A percentile compares a stretch with the other conserved stretches of the same genome.
Conservation (phyloP, 1,284 basidiomycete species). For the Ustanciosporium gigantosporum region DNA sequence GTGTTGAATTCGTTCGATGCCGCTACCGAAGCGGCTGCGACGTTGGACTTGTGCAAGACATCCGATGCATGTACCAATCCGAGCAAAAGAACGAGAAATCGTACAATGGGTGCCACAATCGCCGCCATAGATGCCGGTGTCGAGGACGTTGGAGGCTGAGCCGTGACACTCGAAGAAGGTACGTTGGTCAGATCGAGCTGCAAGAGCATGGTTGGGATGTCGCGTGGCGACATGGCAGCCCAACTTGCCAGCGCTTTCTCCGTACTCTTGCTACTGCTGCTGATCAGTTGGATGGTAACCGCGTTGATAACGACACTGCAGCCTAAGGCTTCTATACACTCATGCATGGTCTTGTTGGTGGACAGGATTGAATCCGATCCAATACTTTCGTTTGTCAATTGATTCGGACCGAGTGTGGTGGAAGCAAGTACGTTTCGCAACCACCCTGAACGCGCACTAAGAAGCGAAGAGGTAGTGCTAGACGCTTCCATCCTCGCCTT, state of each 20-base stretch:
- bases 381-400: too few species aligned
- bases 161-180: too few species aligned
- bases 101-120: background rate
- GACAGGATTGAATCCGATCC: background rate
- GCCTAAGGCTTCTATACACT: background rate
- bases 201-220: background rate
- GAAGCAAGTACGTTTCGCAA: background rate
- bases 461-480: background rate
- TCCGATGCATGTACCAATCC: background rate
- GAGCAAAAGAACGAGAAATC: background rate
- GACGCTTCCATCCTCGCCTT: conserved; percentile 11
- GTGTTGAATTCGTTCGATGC: background rate
- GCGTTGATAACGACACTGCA: background rate
- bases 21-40: background rate
- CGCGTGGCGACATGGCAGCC: background rate
- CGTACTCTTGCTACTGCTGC: background rate
- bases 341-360: background rate
- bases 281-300: background rate
- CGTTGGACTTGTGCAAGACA: background rate
- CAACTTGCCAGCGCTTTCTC: background rate
- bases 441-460: background rate
- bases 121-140: too few species aligned
- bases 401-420: too few species aligned
- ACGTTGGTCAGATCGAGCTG: background rate
- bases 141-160: background rate